Evolutionary conservation across 148 eudicot genomes (phyloP).

Genomic region (Linanthus parryae): DNA sequence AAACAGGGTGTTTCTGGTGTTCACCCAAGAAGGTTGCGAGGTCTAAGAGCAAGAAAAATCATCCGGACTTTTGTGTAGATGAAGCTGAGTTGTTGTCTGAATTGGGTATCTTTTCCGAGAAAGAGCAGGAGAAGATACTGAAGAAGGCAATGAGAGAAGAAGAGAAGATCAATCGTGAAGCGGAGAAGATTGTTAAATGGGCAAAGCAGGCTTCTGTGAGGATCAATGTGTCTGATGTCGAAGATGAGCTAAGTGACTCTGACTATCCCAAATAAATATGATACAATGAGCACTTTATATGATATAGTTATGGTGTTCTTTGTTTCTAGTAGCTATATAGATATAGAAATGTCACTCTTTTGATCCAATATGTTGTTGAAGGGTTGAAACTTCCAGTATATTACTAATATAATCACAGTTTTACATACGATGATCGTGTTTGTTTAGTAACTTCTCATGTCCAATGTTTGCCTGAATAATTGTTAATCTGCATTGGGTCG

Average conservation of each 20-base stretch:
- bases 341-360: too few species aligned
- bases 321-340: too few species aligned
- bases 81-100: slow-evolving; percentile 47
- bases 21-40: slow-evolving; percentile 56
- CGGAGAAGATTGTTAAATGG: slow-evolving; percentile 82
- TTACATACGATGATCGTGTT: too few species aligned
- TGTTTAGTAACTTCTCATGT: too few species aligned
- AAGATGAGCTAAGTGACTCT: slow-evolving; percentile 47
- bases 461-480: too few species aligned
- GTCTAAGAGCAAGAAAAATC: slow-evolving; percentile 36
- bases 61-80: slow-evolving; percentile 36
- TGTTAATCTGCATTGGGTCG: too few species aligned
- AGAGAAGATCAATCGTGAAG: slow-evolving; percentile 67
- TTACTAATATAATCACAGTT: too few species aligned
- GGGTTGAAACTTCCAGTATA: too few species aligned
- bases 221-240: slow-evolving; percentile 51
- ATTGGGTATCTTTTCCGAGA: slow-evolving; percentile 41
- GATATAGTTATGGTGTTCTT: too few species aligned
- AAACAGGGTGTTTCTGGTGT: slow-evolving; percentile 74
- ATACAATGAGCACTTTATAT: too few species aligned
- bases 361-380: too few species aligned
- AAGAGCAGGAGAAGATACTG: slow-evolving; percentile 49
- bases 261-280: too few species aligned
- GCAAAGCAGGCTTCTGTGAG: slow-evolving; percentile 83
- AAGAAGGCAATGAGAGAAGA: slow-evolving; percentile 65